phyloP scores from a whole-genome alignment of 108 stramenopile genomes.

The Conticribra guillardii region DNA sequence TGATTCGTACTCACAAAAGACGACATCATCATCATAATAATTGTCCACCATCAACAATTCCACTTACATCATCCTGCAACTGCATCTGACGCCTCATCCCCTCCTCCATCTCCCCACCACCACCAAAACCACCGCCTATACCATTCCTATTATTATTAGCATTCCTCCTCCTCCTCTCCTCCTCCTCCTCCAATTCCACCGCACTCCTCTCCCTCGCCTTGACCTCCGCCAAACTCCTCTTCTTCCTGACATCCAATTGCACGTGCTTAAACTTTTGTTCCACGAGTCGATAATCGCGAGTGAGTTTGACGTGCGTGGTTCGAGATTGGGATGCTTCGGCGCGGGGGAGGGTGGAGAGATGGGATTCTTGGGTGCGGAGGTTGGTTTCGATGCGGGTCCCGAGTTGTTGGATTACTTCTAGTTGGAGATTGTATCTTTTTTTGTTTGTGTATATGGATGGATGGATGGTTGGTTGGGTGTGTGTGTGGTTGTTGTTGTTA shows the following conservation, averaged over 20 bases:
- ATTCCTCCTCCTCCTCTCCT: constrained; percentile 15
- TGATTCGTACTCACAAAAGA: too few species aligned
- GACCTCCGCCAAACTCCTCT: constrained; percentile 6
- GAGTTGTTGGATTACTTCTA: constrained; percentile 74
- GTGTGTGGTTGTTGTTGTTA: not conserved
- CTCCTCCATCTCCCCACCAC: constrained; percentile 27
- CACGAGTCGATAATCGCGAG: constrained; percentile 74
- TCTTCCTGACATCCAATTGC: constrained; percentile 21
- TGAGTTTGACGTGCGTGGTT: constrained; percentile 66
- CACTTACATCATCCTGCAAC: constrained; percentile 77
- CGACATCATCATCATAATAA: not conserved
- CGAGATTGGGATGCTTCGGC: constrained; percentile 48
- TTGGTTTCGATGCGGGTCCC: constrained; percentile 56
- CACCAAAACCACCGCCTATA: constrained; percentile 10
- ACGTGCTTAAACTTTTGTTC: constrained; percentile 54
- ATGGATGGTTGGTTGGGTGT: not conserved
- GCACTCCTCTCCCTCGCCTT: constrained; percentile 24
- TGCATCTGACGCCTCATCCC: constrained; percentile 66
- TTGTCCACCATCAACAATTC: not conserved
- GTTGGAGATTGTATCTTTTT: constrained; percentile 69
- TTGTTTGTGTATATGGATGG: constrained; percentile 3
- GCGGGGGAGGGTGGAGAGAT: constrained; percentile 27
- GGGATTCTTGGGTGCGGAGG: constrained; percentile 49
- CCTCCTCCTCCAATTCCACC: constrained; percentile 27
- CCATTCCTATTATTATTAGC: not conserved